phyloP scores from a whole-genome alignment of 495 filamentous ascomycete genomes.

The Hypoxylon perforatum region DNA sequence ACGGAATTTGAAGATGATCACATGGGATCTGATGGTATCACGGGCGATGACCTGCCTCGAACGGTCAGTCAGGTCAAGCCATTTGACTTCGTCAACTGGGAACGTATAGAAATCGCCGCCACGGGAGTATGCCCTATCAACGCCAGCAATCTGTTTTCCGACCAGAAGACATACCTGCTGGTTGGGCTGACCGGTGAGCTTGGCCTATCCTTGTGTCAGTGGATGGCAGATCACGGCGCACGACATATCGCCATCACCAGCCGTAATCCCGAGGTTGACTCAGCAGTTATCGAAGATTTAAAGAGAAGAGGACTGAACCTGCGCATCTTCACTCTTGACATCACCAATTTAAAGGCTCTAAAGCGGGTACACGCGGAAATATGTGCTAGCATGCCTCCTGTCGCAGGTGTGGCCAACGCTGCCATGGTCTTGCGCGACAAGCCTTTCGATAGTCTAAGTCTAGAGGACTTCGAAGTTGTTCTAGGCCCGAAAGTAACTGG shows the following conservation, averaged over 20 bases:
- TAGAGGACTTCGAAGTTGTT: conserved; percentile 38
- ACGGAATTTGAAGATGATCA: no score
- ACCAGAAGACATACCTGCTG: conserved; percentile 57
- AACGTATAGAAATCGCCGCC: neutral
- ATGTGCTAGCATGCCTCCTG: conserved; percentile 44
- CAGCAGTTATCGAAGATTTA: conserved; percentile 3
- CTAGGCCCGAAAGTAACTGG: conserved; percentile 52
- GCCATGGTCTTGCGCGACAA: conserved; percentile 56
- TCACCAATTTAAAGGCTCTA: conserved; percentile 8
- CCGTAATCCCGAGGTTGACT: conserved; percentile 40
- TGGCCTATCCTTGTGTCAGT: conserved; percentile 58
- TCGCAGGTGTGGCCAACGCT: conserved; percentile 53
- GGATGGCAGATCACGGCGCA: conserved; percentile 62
- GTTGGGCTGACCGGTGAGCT: conserved; percentile 60
- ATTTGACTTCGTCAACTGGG: conserved; percentile 21
- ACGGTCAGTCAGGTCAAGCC: no score
- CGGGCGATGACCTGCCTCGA: no score
- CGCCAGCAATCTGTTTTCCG: conserved; percentile 18
- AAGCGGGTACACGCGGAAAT: conserved; percentile 9
- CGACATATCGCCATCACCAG: conserved; percentile 58
- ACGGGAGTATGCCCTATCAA: neutral
- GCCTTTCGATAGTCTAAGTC: conserved; percentile 43
- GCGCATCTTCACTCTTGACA: conserved; percentile 8
- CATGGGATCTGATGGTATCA: no score
- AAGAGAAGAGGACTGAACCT: neutral